Percentiles rank a stretch among this genome's conserved stretches.
These are phyloP conservation scores for Cyclotella sp. DNA, from an alignment of 108 stramenopile species.

Conservation along the genomic window DNA sequence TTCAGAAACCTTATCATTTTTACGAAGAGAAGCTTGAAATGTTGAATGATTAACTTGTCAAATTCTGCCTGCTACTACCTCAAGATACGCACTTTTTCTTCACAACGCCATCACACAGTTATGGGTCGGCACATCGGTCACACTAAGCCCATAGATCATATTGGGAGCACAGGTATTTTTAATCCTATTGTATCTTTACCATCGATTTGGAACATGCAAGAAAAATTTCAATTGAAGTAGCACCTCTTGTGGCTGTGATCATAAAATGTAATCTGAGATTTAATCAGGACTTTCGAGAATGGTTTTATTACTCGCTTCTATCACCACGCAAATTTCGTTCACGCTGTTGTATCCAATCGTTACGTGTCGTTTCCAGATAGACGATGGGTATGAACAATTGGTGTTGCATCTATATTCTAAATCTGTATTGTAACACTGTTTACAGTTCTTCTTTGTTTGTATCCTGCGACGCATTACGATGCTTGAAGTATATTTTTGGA, in stretches of 20 bases:
- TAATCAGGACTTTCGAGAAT: too few relatives aligned
- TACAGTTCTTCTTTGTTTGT: conserved; percentile 28
- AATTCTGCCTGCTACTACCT: background rate
- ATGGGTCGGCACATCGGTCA: background rate
- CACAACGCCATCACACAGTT: background rate
- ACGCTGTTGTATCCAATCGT: too few relatives aligned
- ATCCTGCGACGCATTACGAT: background rate
- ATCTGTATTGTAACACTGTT: too few relatives aligned
- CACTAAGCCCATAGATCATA: too few relatives aligned
- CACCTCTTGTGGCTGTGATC: too few relatives aligned
- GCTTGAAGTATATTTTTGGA: conserved; percentile 44
- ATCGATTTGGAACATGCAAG: too few relatives aligned
- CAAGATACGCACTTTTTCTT: background rate
- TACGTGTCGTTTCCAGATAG: background rate
- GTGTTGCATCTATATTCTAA: background rate
- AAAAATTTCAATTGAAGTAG: too few relatives aligned
- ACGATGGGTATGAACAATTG: background rate
- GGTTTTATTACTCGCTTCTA: too few relatives aligned
- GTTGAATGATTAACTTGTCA: conserved; percentile 25
- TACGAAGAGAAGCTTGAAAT: conserved; percentile 66
- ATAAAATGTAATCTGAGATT: too few relatives aligned
- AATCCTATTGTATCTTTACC: too few relatives aligned
- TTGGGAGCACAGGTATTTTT: too few relatives aligned
- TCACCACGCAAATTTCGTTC: too few relatives aligned
- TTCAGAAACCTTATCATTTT: conserved; percentile 54